phyloP scores from a whole-genome alignment of 345 rosid species.

The Linum usitatissimum region DNA sequence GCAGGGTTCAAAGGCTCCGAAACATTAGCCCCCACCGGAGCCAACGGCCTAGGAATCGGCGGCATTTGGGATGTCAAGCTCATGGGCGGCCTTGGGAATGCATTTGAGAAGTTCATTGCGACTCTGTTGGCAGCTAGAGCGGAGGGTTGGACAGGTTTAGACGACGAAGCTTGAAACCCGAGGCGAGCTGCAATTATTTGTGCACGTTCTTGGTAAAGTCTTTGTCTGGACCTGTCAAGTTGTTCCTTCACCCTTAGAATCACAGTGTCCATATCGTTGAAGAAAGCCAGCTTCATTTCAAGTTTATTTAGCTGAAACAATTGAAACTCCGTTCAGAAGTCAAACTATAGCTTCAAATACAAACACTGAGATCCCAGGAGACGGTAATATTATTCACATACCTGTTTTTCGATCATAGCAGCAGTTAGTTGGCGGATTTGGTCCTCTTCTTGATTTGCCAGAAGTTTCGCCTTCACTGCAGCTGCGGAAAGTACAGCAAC shows the following conservation, averaged over 20 bases:
- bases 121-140: slow-evolving; percentile 58
- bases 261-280: slow-evolving; percentile 64
- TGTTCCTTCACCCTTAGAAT: slow-evolving; percentile 69
- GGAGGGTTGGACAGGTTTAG: slow-evolving; percentile 40
- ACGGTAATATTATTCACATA: slow-evolving; percentile 11
- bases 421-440: slow-evolving; percentile 64
- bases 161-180: slow-evolving; percentile 51
- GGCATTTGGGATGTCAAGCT: slow-evolving; percentile 52
- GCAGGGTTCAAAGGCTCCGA: slow-evolving; percentile 35
- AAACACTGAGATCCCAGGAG: not conserved
- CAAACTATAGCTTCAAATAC: not conserved
- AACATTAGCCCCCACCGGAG: slow-evolving; percentile 32
- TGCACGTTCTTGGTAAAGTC: slow-evolving; percentile 78
- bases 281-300: slow-evolving; percentile 74
- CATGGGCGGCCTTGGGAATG: slow-evolving; percentile 58
- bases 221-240: slow-evolving; percentile 81
- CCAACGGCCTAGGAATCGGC: slow-evolving; percentile 53
- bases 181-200: slow-evolving; percentile 91
- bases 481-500: slow-evolving; percentile 82
- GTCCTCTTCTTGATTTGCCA: slow-evolving; percentile 79
- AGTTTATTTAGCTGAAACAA: slow-evolving; percentile 66
- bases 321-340: slow-evolving; percentile 5
- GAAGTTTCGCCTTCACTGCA: slow-evolving; percentile 85
- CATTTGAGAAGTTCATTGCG: slow-evolving; percentile 46
- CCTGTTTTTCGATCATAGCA: slow-evolving; percentile 83